Percentiles rank a stretch among this genome's conserved stretches.
phyloP scores from a whole-genome alignment of 805 yeast genomes.

The Myxozyma melibiosi region DNA sequence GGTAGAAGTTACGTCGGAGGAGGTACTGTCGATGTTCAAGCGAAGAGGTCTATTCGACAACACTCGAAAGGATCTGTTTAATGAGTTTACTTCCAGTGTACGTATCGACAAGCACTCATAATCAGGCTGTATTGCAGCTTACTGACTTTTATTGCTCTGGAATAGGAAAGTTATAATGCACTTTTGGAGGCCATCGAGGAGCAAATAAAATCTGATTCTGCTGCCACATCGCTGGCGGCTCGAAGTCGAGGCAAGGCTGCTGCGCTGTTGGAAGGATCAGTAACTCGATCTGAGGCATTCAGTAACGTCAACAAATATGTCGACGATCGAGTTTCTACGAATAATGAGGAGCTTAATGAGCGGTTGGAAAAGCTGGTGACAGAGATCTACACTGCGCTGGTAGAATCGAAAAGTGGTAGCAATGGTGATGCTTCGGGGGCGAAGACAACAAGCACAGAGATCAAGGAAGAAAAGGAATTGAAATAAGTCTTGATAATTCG shows the following conservation, averaged over 20 bases:
- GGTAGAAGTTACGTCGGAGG: slow-evolving; percentile 46
- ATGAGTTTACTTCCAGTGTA: slow-evolving; percentile 31
- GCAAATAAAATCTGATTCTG: slow-evolving; percentile 16
- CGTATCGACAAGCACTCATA: slow-evolving; percentile 2
- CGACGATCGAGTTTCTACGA: slow-evolving; percentile 24
- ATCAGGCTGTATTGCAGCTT: neutral
- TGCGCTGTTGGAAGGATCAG: slow-evolving; percentile 35
- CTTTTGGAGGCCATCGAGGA: slow-evolving; percentile 20
- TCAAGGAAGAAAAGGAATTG: too few relatives aligned
- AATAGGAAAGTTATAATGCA: slow-evolving; percentile 7
- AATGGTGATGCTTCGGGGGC: too few relatives aligned
- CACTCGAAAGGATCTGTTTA: slow-evolving; percentile 28
- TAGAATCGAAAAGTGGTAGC: neutral
- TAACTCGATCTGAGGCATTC: slow-evolving; percentile 31
- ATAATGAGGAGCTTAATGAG: slow-evolving; percentile 9
- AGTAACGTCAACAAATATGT: slow-evolving; percentile 29
- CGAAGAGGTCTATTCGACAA: slow-evolving; percentile 34
- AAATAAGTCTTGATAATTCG: too few relatives aligned
- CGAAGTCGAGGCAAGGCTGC: slow-evolving; percentile 34
- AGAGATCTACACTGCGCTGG: slow-evolving; percentile 15
- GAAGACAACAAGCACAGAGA: too few relatives aligned
- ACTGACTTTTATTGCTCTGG: neutral
- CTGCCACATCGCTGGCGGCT: slow-evolving; percentile 24
- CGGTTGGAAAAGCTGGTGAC: slow-evolving; percentile 17
- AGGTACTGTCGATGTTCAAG: slow-evolving; percentile 29